These are phyloP conservation scores for Kalmanozyma brasiliensis DNA, from an alignment of 1,284 basidiomycete genomes.

Conservation along the genomic window DNA sequence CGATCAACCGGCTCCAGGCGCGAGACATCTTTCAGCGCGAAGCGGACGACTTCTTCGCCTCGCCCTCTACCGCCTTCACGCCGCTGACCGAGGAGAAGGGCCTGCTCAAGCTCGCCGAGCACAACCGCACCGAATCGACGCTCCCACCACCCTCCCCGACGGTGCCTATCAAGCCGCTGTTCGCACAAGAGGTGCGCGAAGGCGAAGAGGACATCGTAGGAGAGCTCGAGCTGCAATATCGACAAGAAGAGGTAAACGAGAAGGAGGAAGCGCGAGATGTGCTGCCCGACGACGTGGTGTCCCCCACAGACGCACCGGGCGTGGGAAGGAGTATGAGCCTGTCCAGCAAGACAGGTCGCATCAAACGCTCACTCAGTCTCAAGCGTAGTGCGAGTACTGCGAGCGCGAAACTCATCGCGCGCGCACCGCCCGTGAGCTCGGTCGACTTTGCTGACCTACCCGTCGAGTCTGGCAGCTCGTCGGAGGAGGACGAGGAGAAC, in stretches of 20 bases:
- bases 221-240: not conserved
- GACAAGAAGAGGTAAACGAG: conserved; percentile 9
- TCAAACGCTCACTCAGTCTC: conserved; percentile 48
- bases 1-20: conserved; percentile 43
- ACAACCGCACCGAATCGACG: conserved; percentile 6
- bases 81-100: conserved; percentile 25
- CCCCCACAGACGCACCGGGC: conserved; percentile 16
- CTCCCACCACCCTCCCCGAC: not conserved
- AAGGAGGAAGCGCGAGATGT: conserved; percentile 35
- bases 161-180: conserved; percentile 10
- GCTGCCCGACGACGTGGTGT: conserved; percentile 14
- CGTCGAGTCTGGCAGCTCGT: conserved; percentile 22
- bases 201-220: not conserved
- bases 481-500: conserved; percentile 9
- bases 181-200: conserved; percentile 21
- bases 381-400: conserved; percentile 36
- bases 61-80: conserved; percentile 9
- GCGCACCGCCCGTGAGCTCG: conserved; percentile 53
- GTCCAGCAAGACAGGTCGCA: conserved; percentile 23
- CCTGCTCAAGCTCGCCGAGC: conserved; percentile 16
- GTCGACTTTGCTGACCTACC: conserved; percentile 43
- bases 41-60: conserved; percentile 8
- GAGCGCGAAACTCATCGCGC: conserved; percentile 30
- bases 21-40: conserved; percentile 28
- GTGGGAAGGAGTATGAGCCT: conserved; percentile 20